A percentile compares a stretch with the other conserved stretches of the same genome.
phyloP scores from a whole-genome alignment of 192 early-diverging fungal species.

The Chytriomyces hyalinus region DNA sequence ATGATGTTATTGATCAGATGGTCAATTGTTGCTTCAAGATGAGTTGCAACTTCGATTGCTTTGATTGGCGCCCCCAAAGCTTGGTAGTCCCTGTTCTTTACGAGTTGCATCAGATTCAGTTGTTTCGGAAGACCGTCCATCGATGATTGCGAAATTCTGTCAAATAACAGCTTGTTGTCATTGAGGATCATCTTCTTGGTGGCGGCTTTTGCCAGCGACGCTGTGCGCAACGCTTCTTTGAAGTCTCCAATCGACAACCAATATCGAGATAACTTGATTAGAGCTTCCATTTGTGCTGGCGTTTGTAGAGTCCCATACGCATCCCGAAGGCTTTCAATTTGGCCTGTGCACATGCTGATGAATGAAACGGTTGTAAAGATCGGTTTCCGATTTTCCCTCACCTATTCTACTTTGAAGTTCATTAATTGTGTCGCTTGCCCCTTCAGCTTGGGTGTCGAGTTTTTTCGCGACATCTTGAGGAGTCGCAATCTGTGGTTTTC shows the following conservation, averaged over 20 bases:
- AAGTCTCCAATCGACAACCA: slow-evolving; percentile 25
- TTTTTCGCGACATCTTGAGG: background rate
- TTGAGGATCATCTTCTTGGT: slow-evolving; percentile 34
- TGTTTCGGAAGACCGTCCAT: background rate
- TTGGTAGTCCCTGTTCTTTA: slow-evolving; percentile 24
- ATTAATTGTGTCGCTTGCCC: background rate
- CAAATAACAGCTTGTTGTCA: slow-evolving; percentile 12
- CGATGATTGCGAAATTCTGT: background rate
- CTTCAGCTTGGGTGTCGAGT: slow-evolving; percentile 4
- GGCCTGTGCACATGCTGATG: background rate
- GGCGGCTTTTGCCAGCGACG: slow-evolving; percentile 19
- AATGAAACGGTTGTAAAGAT: no score
- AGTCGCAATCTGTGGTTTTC: slow-evolving; percentile 1
- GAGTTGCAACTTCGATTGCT: slow-evolving; percentile 23
- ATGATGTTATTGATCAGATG: slow-evolving; percentile 27
- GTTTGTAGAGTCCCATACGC: background rate
- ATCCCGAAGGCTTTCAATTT: slow-evolving; percentile 26
- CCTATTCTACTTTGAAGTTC: slow-evolving; percentile 21
- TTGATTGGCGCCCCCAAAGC: slow-evolving; percentile 5
- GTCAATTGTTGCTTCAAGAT: slow-evolving; percentile 30
- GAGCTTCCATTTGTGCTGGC: slow-evolving; percentile 18
- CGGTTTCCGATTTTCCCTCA: background rate
- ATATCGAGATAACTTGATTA: slow-evolving; percentile 29
- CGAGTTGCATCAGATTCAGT: slow-evolving; percentile 3
- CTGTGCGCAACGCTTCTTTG: slow-evolving; percentile 30